Evolutionary conservation across 2,329 filamentous ascomycete genomes (phyloP).

Genomic region (Venturia oleaginea): DNA sequence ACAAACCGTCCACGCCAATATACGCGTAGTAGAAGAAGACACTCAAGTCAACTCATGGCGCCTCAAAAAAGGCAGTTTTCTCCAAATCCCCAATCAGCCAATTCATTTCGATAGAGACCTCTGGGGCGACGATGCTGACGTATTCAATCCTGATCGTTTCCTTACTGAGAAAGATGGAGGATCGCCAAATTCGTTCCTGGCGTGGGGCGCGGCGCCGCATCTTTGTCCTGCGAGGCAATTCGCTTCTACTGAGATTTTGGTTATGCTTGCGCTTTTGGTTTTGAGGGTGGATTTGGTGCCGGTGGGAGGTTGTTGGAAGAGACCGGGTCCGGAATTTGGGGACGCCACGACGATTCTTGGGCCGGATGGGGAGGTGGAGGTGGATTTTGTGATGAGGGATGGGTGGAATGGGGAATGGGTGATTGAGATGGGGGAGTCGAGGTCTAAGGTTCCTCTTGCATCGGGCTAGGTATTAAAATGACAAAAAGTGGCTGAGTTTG

Average conservation of each 20-base stretch:
- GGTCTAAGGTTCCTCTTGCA: not conserved
- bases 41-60: slow-evolving; percentile 27
- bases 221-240: slow-evolving; percentile 24
- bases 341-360: not conserved
- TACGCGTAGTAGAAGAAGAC: slow-evolving; percentile 27
- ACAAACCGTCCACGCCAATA: slow-evolving; percentile 20
- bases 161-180: not conserved
- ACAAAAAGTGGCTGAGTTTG: too few species aligned
- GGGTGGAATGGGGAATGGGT: not conserved
- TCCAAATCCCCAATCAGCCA: slow-evolving; percentile 27
- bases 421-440: slow-evolving; percentile 8
- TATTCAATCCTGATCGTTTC: slow-evolving; percentile 21
- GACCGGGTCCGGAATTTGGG: not conserved
- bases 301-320: not conserved
- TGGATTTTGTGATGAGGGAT: not conserved
- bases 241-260: slow-evolving; percentile 21
- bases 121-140: slow-evolving; percentile 24
- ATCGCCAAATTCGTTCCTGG: slow-evolving; percentile 6
- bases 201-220: slow-evolving; percentile 19
- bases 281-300: slow-evolving; percentile 19
- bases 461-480: too few species aligned
- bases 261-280: slow-evolving; percentile 20
- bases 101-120: slow-evolving; percentile 22
- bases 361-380: not conserved
- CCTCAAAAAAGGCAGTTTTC: slow-evolving; percentile 28